phyloP scores from a whole-genome alignment of 768 basidiomycete species.

The Podaxis sp. region DNA sequence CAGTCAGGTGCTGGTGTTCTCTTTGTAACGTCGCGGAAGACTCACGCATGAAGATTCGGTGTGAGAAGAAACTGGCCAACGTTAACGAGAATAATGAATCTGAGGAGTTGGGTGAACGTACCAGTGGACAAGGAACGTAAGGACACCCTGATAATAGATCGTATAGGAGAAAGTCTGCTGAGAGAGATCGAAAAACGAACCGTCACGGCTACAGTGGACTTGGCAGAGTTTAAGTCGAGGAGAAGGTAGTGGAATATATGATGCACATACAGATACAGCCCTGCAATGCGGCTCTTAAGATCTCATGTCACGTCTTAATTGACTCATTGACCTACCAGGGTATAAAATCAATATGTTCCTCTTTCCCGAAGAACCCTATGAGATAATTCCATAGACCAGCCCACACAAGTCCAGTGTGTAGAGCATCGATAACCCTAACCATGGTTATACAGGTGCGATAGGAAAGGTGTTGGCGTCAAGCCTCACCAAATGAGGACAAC shows the following conservation, averaged over 20 bases:
- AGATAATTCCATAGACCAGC: slow-evolving; percentile 39
- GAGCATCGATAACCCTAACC: slow-evolving; percentile 35
- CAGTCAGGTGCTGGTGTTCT: background rate
- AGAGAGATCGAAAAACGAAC: slow-evolving; percentile 11
- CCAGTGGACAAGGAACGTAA: slow-evolving; percentile 32
- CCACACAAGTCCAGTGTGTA: slow-evolving; percentile 40
- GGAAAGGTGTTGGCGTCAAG: slow-evolving; percentile 17
- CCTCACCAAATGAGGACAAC: slow-evolving; percentile 33
- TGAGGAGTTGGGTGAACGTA: slow-evolving; percentile 12
- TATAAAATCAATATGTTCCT: slow-evolving; percentile 29
- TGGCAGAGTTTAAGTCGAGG: background rate
- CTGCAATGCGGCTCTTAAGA: background rate
- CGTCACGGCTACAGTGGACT: slow-evolving; percentile 30
- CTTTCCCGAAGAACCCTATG: slow-evolving; percentile 31
- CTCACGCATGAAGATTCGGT: slow-evolving; percentile 39
- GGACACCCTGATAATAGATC: slow-evolving; percentile 23
- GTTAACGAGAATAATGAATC: background rate
- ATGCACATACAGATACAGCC: slow-evolving; percentile 11
- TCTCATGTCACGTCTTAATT: background rate
- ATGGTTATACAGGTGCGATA: background rate
- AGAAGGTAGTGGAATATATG: background rate
- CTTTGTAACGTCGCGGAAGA: background rate
- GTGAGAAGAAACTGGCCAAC: slow-evolving; percentile 33
- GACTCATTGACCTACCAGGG: slow-evolving; percentile 29
- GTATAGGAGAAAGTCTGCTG: background rate